Percentiles rank a stretch among this genome's conserved stretches.
These are phyloP conservation scores for Gautieria morchelliformis DNA, from an alignment of 768 basidiomycete genomes.

Conservation along the genomic window DNA sequence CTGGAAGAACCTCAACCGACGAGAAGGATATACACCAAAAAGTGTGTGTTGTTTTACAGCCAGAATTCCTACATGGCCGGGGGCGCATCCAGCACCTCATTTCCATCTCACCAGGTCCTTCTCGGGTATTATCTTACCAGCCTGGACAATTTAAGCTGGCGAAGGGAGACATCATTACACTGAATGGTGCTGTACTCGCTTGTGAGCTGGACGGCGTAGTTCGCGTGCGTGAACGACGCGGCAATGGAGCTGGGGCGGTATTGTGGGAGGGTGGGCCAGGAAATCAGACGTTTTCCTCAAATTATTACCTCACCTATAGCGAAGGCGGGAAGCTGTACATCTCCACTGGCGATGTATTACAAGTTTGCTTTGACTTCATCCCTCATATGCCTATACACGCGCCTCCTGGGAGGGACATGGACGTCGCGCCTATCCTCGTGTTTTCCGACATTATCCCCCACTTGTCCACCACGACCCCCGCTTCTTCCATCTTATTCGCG, in stretches of 20 bases:
- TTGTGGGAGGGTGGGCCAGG: slow-evolving; percentile 1
- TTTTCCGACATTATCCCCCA: slow-evolving; percentile 12
- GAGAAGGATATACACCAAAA: slow-evolving; percentile 7
- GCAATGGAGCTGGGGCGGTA: background rate
- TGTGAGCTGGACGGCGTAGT: slow-evolving; percentile 10
- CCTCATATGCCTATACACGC: slow-evolving; percentile 9
- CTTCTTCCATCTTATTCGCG: slow-evolving; percentile 10
- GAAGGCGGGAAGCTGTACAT: slow-evolving; percentile 10
- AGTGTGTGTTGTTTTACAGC: slow-evolving; percentile 5
- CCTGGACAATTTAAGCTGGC: slow-evolving; percentile 12
- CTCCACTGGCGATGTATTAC: background rate
- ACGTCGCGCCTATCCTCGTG: background rate
- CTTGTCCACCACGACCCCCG: slow-evolving; percentile 7
- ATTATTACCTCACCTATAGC: slow-evolving; percentile 8
- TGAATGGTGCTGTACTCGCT: slow-evolving; percentile 8
- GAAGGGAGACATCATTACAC: slow-evolving; percentile 4
- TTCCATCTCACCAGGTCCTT: slow-evolving; percentile 12
- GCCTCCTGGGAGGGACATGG: background rate
- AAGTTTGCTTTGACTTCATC: slow-evolving; percentile 10
- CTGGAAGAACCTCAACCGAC: background rate
- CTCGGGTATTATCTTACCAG: slow-evolving; percentile 10
- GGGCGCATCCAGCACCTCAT: slow-evolving; percentile 1
- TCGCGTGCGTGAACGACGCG: slow-evolving; percentile 7
- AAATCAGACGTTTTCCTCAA: background rate
- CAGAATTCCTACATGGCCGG: background rate